Conservation (phyloP, 148 eudicot genomes). For the Diospyros kaki region DNA sequence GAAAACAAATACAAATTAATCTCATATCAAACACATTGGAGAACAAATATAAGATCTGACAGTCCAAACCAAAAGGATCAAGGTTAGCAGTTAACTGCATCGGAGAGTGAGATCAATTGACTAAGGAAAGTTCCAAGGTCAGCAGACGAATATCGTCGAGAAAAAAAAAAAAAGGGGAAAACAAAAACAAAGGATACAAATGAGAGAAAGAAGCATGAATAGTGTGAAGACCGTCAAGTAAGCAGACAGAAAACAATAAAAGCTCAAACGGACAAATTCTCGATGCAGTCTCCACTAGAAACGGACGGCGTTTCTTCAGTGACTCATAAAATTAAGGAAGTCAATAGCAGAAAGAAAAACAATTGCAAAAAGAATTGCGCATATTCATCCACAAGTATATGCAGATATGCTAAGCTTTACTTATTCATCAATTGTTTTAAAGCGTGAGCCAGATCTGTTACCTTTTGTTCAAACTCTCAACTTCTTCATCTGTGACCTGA, state of each 20-base stretch:
- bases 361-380: neutral
- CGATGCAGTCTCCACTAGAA: neutral
- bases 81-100: neutral
- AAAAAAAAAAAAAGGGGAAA: neutral
- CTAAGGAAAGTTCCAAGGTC: neutral
- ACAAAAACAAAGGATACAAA: neutral
- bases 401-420: no score
- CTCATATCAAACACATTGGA: neutral
- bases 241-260: slow-evolving; percentile 1
- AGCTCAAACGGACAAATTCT: slow-evolving; percentile 6
- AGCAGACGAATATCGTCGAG: neutral
- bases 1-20: neutral
- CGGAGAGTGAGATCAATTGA: neutral
- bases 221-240: slow-evolving; percentile 9
- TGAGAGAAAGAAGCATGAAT: neutral
- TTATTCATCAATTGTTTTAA: neutral
- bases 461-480: slow-evolving; percentile 53
- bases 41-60: slow-evolving; percentile 4
- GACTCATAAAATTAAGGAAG: neutral
- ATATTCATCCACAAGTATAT: no score
- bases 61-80: neutral
- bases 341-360: neutral
- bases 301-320: slow-evolving; percentile 4
- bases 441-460: slow-evolving; percentile 25
- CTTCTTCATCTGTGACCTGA: slow-evolving; percentile 59